Evolutionary conservation across 179 eudicot species (phyloP).

Genomic region (Amaranthus tricolor): DNA sequence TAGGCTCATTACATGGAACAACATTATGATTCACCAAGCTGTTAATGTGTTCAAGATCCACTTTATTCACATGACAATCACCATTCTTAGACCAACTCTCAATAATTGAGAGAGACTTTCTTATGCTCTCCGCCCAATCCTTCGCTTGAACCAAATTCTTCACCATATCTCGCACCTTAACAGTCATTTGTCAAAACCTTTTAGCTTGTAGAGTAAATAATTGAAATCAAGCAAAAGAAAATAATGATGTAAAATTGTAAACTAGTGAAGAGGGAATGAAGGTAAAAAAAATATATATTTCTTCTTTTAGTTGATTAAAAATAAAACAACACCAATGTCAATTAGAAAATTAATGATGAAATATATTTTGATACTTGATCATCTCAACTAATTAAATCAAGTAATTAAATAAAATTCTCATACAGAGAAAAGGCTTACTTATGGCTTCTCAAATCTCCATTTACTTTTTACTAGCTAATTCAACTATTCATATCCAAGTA

Average conservation of each 20-base stretch:
- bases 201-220: background rate
- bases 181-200: constrained; percentile 3
- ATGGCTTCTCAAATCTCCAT: background rate
- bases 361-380: background rate
- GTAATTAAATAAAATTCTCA: background rate
- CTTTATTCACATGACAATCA: constrained; percentile 41
- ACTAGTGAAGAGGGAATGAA: background rate
- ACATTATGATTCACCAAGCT: constrained; percentile 45
- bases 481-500: background rate
- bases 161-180: constrained; percentile 75
- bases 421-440: background rate
- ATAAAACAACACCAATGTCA: background rate
- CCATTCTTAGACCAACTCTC: constrained; percentile 45
- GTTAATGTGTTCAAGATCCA: constrained; percentile 51
- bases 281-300: background rate
- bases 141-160: constrained; percentile 66
- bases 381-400: background rate
- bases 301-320: background rate
- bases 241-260: background rate
- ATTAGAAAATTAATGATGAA: background rate
- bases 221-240: background rate
- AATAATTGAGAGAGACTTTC: constrained; percentile 47
- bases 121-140: constrained; percentile 75
- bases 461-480: background rate
- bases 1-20: constrained; percentile 74